These are phyloP conservation scores for Pelargonium exstipulatum DNA, from an alignment of 441 rosid genomes.

Conservation along the genomic window DNA sequence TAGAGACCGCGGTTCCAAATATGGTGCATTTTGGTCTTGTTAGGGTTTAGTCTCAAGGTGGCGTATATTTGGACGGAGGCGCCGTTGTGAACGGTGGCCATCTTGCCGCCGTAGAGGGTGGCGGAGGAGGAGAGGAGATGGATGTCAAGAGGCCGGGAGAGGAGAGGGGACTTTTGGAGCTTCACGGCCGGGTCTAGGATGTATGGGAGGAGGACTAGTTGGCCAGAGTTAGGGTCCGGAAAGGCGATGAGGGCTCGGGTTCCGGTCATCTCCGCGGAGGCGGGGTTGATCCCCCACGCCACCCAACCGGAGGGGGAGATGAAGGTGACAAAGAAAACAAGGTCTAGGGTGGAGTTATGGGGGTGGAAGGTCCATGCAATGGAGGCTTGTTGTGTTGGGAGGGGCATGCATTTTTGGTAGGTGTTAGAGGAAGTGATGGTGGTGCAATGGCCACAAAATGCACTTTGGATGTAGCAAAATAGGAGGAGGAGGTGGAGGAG, in stretches of 20 bases:
- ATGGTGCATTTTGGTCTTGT: slow-evolving; percentile 62
- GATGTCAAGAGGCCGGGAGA: slow-evolving; percentile 74
- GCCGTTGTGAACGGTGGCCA: slow-evolving; percentile 78
- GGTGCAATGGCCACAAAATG: slow-evolving; percentile 52
- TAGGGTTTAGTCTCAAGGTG: slow-evolving; percentile 47
- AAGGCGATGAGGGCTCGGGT: slow-evolving; percentile 71
- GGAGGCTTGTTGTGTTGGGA: slow-evolving; percentile 89
- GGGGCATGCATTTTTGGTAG: slow-evolving; percentile 64
- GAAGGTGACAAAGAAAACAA: slow-evolving; percentile 75
- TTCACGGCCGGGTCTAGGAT: slow-evolving; percentile 69
- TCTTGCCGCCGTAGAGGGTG: slow-evolving; percentile 62
- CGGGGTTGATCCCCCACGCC: slow-evolving; percentile 78
- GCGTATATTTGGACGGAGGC: slow-evolving; percentile 72
- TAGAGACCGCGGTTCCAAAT: slow-evolving; percentile 93
- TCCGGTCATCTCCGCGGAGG: slow-evolving; percentile 71
- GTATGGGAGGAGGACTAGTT: slow-evolving; percentile 64
- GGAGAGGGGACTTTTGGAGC: slow-evolving; percentile 73
- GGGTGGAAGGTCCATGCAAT: slow-evolving; percentile 86
- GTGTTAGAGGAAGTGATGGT: slow-evolving; percentile 46
- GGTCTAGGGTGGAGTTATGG: slow-evolving; percentile 67
- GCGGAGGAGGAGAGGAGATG: slow-evolving; percentile 73
- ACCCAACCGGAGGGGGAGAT: slow-evolving; percentile 98
- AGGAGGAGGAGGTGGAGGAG: slow-evolving; percentile 29
- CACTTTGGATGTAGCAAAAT: slow-evolving; percentile 25
- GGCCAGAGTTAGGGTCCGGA: slow-evolving; percentile 84